Percentiles rank a stretch among this genome's conserved stretches.
Evolutionary conservation across 805 yeast genomes (phyloP).

Genomic region (Candida hungchunana): DNA sequence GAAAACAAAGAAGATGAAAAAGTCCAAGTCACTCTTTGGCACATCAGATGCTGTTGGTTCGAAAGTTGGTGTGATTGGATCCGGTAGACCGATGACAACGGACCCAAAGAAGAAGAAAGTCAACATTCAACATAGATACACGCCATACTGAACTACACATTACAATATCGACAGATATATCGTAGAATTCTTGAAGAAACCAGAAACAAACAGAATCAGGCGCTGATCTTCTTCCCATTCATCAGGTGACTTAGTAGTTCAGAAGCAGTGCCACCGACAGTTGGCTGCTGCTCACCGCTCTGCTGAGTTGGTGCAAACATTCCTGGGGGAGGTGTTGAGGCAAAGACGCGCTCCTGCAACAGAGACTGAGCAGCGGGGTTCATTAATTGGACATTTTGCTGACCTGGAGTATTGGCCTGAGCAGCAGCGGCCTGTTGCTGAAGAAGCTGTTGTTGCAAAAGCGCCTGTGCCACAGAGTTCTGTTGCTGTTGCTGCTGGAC

Average conservation of each 20-base stretch:
- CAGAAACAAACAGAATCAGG: conserved; percentile 14
- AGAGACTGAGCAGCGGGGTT: conserved; percentile 22
- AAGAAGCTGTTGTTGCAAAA: conserved; percentile 27
- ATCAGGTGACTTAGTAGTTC: conserved; percentile 81
- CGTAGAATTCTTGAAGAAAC: neutral
- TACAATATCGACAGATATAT: neutral
- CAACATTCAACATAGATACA: conserved; percentile 11
- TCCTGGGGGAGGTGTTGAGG: conserved; percentile 67
- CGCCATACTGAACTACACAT: conserved; percentile 17
- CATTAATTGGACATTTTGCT: conserved; percentile 17
- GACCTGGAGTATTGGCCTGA: conserved; percentile 21
- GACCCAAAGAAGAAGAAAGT: conserved; percentile 9
- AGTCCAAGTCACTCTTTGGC: conserved; percentile 9
- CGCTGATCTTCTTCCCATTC: conserved; percentile 60
- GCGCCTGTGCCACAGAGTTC: conserved; percentile 18
- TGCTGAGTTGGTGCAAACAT: conserved; percentile 35
- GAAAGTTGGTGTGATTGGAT: conserved; percentile 16
- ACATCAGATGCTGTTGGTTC: conserved; percentile 12
- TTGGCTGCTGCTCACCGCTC: conserved; percentile 15
- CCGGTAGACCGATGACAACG: conserved; percentile 12
- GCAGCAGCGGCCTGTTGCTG: conserved; percentile 27
- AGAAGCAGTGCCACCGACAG: conserved; percentile 51
- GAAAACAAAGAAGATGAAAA: conserved; percentile 11
- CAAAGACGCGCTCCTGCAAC: conserved; percentile 33
- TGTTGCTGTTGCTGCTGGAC: conserved; percentile 22